phyloP scores from a whole-genome alignment of 768 basidiomycete genomes.

The Cantharellus cinnabarinus region DNA sequence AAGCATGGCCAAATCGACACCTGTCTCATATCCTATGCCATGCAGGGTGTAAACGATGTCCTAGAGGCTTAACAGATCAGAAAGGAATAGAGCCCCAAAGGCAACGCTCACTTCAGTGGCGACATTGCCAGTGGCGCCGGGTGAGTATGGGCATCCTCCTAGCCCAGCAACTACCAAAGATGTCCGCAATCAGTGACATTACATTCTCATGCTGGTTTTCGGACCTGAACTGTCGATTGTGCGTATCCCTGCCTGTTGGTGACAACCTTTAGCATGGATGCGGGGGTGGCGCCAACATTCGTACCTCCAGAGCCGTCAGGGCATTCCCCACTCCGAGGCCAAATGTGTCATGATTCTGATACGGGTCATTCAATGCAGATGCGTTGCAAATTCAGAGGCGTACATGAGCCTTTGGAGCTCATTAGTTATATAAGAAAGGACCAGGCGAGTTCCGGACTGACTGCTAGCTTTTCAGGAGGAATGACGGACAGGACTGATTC shows the following conservation, averaged over 20 bases:
- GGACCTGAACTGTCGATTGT: constrained; percentile 36
- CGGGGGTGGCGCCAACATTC: constrained; percentile 4
- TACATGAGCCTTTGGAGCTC: constrained; percentile 32
- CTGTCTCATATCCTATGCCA: constrained; percentile 35
- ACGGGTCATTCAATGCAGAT: background rate
- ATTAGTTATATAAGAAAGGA: background rate
- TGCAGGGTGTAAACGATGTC: constrained; percentile 72
- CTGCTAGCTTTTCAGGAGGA: constrained; percentile 50
- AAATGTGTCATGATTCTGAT: constrained; percentile 76
- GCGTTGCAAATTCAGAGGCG: constrained; percentile 9
- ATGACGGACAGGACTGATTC: constrained; percentile 44
- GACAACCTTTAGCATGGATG: constrained; percentile 5
- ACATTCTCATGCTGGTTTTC: background rate
- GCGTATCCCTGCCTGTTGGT: constrained; percentile 38
- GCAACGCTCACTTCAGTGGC: constrained; percentile 42
- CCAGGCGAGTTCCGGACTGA: constrained; percentile 13
- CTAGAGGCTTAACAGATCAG: constrained; percentile 4
- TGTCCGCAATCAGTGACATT: too few relatives aligned
- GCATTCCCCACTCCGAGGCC: constrained; percentile 68
- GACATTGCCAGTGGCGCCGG: constrained; percentile 88
- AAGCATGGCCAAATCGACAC: constrained; percentile 44
- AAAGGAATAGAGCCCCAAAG: background rate
- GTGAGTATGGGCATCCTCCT: constrained; percentile 91
- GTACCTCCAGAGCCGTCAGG: constrained; percentile 32
- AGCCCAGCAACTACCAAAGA: constrained; percentile 54